Conservation (phyloP, 2,329 filamentous ascomycete species). For the Pseudogymnoascus sp. region DNA sequence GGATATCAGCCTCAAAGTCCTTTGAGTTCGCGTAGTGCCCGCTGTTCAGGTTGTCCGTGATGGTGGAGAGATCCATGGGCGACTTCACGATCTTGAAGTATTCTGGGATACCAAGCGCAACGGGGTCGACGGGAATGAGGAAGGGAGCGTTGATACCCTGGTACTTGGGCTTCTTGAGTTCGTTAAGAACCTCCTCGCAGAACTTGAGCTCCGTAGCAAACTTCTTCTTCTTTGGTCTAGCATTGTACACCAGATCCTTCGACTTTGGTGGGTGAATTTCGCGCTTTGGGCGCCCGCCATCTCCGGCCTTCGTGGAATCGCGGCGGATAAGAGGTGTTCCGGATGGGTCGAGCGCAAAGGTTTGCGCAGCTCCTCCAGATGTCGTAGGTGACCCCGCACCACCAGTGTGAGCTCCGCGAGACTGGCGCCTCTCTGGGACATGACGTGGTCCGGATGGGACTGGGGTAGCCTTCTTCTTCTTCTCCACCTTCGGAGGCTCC, state of each 20-base stretch:
- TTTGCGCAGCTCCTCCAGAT: conserved; percentile 37
- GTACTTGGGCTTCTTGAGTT: conserved; percentile 70
- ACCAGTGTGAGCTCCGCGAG: conserved; percentile 25
- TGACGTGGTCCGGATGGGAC: conserved; percentile 21
- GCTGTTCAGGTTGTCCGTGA: conserved; percentile 64
- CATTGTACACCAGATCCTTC: conserved; percentile 82
- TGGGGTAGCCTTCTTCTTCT: conserved; percentile 41
- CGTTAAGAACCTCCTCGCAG: conserved; percentile 70
- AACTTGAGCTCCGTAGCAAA: conserved; percentile 83
- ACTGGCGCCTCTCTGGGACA: conserved; percentile 30
- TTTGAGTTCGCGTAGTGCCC: conserved; percentile 75
- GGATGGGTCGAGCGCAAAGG: conserved; percentile 70
- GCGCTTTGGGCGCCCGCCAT: conserved; percentile 77
- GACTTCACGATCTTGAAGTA: conserved; percentile 94
- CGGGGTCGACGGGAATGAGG: conserved; percentile 78
- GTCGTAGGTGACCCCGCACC: conserved; percentile 28
- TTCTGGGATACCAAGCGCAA: conserved; percentile 84
- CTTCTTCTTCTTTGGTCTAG: conserved; percentile 84
- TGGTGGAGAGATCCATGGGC: conserved; percentile 89
- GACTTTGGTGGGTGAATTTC: conserved; percentile 87
- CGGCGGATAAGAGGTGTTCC: conserved; percentile 77
- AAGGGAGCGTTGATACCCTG: conserved; percentile 63
- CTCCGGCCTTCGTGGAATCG: conserved; percentile 63
- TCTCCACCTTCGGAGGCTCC: conserved; percentile 54
- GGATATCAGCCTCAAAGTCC: conserved; percentile 78